Base-by-base conservation (phyloP, 352 stramenopile genomes). In the Phytophthora sp. region DNA sequence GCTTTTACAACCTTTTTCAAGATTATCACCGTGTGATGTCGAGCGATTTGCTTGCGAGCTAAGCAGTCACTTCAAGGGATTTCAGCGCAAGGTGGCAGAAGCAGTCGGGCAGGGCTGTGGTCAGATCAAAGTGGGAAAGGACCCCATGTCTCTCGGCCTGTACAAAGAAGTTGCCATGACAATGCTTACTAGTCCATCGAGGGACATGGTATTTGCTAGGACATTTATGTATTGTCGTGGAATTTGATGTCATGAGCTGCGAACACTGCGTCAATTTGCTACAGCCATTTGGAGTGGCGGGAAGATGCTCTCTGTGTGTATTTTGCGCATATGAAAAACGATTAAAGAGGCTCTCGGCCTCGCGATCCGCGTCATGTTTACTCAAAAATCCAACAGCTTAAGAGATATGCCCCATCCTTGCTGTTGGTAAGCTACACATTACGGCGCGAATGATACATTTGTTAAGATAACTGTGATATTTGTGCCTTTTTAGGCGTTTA, bases 241-340 rank as follows among this genome's bases (percentile, higher is more conserved):
- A 39, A 39, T 15, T 15, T 39, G 33, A 39, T 39, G 33, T 7
- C 33, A 39, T 15, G 33, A n/a, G 31, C 31, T n/a, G 31, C 31
- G 3, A 39, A 39, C 33, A 39, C 33, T 9, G 33, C 33, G 3
- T 39, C 33, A 39, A 47, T 71, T 31, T 66, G 52, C 27, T 68
- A 69, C 24, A 11, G 30, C 7, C 71, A 79, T 29, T 35, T 80
- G 4, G 57, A 69, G 18, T 83, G 52, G 54, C 24, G 50, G 0
- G 63, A 74, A 13, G 71, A 83, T 62, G 59, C 72, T 11, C 30
- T 79, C 1, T 56, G 63, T 18, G 64, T 80, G 0, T 76, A 67
- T 45, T 82, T 80, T 35, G 58, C 70, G 0, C 61, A 82, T 23
- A 78, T 72, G 61, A 79, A 80, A 29, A 79, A 69, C 7, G 57